These are phyloP conservation scores for Hericium rajendrae DNA, from an alignment of 768 basidiomycete genomes.

Conservation along the genomic window DNA sequence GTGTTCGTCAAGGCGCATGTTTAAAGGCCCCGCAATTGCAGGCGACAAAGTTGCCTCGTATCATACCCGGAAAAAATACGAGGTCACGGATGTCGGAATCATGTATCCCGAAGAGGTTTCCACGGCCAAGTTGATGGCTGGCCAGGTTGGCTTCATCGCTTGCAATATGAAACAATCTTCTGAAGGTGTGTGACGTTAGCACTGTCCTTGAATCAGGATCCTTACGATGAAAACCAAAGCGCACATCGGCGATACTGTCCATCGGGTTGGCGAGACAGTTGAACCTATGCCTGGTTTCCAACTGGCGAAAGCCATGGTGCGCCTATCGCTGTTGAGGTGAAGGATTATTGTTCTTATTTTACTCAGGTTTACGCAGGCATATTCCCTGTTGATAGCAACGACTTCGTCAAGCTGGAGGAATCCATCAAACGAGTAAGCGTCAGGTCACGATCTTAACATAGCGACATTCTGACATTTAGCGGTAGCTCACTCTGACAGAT, in stretches of 20 bases:
- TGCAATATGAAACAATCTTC: slow-evolving; percentile 98
- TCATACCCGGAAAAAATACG: slow-evolving; percentile 80
- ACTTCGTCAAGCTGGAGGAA: slow-evolving; percentile 92
- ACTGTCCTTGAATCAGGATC: not conserved
- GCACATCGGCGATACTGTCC: slow-evolving; percentile 88
- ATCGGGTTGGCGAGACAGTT: slow-evolving; percentile 62
- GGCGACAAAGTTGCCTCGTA: slow-evolving; percentile 88
- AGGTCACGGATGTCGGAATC: slow-evolving; percentile 80
- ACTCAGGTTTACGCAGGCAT: slow-evolving; percentile 85
- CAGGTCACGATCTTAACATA: slow-evolving; percentile 7
- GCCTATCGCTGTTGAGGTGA: not conserved
- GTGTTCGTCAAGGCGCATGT: not conserved
- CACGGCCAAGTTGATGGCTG: slow-evolving; percentile 54
- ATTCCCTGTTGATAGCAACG: slow-evolving; percentile 84
- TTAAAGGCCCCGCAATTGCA: slow-evolving; percentile 19
- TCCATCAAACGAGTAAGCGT: slow-evolving; percentile 75
- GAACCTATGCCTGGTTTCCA: slow-evolving; percentile 87
- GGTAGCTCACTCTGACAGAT: slow-evolving; percentile 74
- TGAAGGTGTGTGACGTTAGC: slow-evolving; percentile 50
- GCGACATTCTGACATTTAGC: slow-evolving; percentile 2
- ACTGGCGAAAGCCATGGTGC: slow-evolving; percentile 88
- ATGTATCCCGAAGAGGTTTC: slow-evolving; percentile 87
- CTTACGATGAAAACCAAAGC: slow-evolving; percentile 35
- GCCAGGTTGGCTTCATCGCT: slow-evolving; percentile 82
- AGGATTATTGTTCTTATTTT: not conserved